These are phyloP conservation scores for Rhizopus arrhizus DNA, from an alignment of 371 early-diverging fungal genomes.

Conservation along the genomic window DNA sequence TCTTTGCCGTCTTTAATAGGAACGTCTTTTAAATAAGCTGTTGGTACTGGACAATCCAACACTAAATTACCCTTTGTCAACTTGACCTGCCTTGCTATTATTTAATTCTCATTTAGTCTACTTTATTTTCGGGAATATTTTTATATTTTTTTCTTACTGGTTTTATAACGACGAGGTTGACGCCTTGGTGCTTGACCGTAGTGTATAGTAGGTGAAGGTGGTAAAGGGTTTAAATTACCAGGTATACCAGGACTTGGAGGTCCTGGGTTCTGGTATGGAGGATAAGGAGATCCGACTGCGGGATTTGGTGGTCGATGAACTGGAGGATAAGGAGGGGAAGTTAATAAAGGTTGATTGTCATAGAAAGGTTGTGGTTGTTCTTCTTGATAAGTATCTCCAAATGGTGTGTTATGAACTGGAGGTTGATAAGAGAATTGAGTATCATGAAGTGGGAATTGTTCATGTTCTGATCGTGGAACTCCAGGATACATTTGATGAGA, in stretches of 20 bases:
- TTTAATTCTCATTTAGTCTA: not conserved
- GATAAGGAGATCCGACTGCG: conserved; percentile 9
- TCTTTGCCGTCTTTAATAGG: conserved; percentile 66
- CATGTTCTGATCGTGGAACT: conserved; percentile 28
- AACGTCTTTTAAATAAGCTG: conserved; percentile 59
- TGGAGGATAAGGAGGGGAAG: conserved; percentile 7
- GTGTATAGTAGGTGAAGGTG: conserved; percentile 40
- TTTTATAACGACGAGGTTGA: conserved; percentile 67
- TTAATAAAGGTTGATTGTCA: conserved; percentile 25
- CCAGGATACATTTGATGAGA: conserved; percentile 16
- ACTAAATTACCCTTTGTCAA: conserved; percentile 77
- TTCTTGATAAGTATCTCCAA: conserved; percentile 40
- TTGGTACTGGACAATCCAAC: conserved; percentile 75
- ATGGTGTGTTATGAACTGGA: conserved; percentile 38
- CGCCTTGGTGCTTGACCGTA: conserved; percentile 59
- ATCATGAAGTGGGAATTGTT: conserved; percentile 52
- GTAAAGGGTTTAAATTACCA: conserved; percentile 14
- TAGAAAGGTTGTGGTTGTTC: conserved; percentile 21
- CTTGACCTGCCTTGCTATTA: conserved; percentile 53
- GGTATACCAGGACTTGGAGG: conserved; percentile 12
- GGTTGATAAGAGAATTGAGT: conserved; percentile 42
- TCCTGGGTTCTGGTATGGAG: conserved; percentile 15
- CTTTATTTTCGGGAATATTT: too few species aligned
- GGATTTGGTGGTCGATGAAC: conserved; percentile 12
- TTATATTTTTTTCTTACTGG: conserved; percentile 40